phyloP scores from a whole-genome alignment of 495 filamentous ascomycete genomes.

The Talaromyces proteolyticus region DNA sequence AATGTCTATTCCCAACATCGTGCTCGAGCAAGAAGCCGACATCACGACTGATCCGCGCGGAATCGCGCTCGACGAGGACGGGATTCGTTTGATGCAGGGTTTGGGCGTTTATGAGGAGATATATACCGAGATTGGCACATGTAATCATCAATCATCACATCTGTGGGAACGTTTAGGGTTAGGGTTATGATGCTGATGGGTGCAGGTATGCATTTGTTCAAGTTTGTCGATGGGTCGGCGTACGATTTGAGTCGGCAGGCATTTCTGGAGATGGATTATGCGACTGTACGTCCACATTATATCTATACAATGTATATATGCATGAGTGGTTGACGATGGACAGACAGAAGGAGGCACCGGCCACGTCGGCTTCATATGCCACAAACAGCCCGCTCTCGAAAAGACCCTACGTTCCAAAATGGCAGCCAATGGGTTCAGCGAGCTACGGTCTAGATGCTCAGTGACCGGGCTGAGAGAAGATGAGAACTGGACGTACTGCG shows the following conservation, averaged over 20 bases:
- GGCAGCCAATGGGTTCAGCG: constrained; percentile 17
- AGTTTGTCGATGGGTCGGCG: constrained; percentile 19
- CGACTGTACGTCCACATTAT: constrained; percentile 13
- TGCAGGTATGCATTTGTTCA: constrained; percentile 20
- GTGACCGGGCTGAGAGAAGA: constrained; percentile 24
- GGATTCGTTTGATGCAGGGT: constrained; percentile 38
- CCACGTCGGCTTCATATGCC: constrained; percentile 29
- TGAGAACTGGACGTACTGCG: constrained; percentile 21
- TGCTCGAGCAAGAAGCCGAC: constrained; percentile 36
- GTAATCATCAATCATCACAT: constrained; percentile 16
- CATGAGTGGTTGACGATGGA: too few relatives aligned
- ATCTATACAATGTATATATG: too few relatives aligned
- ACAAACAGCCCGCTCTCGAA: constrained; percentile 20
- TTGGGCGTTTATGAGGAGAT: constrained; percentile 36
- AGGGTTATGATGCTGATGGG: not conserved
- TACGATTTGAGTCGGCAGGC: constrained; percentile 13
- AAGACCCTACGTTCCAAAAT: constrained; percentile 20
- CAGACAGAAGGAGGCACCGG: constrained; percentile 27
- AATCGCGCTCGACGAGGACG: constrained; percentile 45
- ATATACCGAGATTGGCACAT: constrained; percentile 23
- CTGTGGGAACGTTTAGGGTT: not conserved
- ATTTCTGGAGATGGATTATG: constrained; percentile 22
- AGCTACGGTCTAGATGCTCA: constrained; percentile 26
- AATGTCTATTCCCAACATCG: constrained; percentile 18
- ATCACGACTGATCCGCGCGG: constrained; percentile 46